Conservation (phyloP, 208 protist genomes). For the Acanthamoeba polyphaga region DNA sequence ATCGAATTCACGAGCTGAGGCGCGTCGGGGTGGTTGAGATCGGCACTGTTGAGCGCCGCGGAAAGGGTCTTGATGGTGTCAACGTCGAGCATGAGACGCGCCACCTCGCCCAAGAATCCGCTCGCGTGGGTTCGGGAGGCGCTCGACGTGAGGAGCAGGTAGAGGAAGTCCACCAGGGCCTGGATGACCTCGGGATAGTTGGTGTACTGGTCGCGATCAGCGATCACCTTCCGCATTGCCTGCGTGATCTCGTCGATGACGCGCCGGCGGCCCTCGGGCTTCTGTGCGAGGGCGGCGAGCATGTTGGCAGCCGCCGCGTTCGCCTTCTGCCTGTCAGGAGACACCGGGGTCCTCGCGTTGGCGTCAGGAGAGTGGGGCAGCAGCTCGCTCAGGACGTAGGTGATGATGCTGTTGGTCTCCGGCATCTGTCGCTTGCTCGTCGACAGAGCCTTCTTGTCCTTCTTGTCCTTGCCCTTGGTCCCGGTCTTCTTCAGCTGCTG, state of each 20-base stretch:
- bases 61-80: constrained; percentile 74
- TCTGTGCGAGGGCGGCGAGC: constrained; percentile 64
- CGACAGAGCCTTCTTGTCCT: constrained; percentile 29
- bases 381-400: constrained; percentile 51
- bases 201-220: not conserved
- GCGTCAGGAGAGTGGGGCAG: not conserved
- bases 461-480: constrained; percentile 45
- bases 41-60: constrained; percentile 7
- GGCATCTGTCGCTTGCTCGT: not conserved
- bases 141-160: constrained; percentile 58
- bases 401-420: constrained; percentile 66
- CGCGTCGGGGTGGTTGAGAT: constrained; percentile 68
- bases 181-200: constrained; percentile 70
- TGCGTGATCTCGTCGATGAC: constrained; percentile 65
- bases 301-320: constrained; percentile 13
- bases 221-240: constrained; percentile 50
- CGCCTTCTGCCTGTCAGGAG: not conserved
- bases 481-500: constrained; percentile 47
- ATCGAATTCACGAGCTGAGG: constrained; percentile 68
- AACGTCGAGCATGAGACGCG: constrained; percentile 41
- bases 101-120: constrained; percentile 64
- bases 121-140: constrained; percentile 38
- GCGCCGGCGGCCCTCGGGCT: constrained; percentile 39
- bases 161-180: constrained; percentile 66
- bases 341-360: not conserved